Evolutionary conservation across 257 asterid species (phyloP), one percentile per base, ranked within the genome.

Genomic region (Striga asiatica): DNA sequence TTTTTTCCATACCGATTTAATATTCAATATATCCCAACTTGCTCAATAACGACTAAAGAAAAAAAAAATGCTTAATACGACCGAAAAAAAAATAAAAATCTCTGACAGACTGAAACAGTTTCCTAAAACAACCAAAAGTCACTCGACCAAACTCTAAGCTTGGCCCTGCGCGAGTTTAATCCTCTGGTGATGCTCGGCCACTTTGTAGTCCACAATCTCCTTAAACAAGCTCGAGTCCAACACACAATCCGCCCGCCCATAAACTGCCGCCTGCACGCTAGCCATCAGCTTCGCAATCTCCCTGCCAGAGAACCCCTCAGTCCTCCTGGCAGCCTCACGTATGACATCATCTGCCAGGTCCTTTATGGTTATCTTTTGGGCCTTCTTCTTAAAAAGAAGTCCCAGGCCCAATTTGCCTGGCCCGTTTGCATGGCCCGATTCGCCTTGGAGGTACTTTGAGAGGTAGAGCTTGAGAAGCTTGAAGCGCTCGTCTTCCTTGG

Each of bases 241-340:
- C 45, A 74, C 74, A n/a, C 98, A 91, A 51, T 87, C 88, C 0
- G 94, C 85, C 8, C 94, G 71, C 18, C 95, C 98, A 38, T 87
- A 91, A 0, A 91, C 95, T 2, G 93, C 78, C 7, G 97, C 98
- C 57, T 91, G 98, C 39, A 87, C 86, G 23, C 98, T 74, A 11
- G 98, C 97, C 88, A 92, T 74, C 24, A 92, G 95, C 56, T 92
- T 92, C 17, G 97, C 95, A 17, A 88, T 87, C 80, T 92, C 98
- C 6, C 98, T 78, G 19, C 98, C 97, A 0, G 98, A 92, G 73
- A 92, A 92, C 2, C 95, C 95, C 66, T 78, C 88, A 0, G 81
- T 84, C 66, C 58, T 80, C 42, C 47, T 32, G 39, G 97, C 97
- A 58, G 93, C 97, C 60, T 84, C 94, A 54, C 72, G 62, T 6